These are phyloP conservation scores for Coelastrella sp. DNA, from an alignment of 139 green algal genomes.

Conservation along the genomic window DNA sequence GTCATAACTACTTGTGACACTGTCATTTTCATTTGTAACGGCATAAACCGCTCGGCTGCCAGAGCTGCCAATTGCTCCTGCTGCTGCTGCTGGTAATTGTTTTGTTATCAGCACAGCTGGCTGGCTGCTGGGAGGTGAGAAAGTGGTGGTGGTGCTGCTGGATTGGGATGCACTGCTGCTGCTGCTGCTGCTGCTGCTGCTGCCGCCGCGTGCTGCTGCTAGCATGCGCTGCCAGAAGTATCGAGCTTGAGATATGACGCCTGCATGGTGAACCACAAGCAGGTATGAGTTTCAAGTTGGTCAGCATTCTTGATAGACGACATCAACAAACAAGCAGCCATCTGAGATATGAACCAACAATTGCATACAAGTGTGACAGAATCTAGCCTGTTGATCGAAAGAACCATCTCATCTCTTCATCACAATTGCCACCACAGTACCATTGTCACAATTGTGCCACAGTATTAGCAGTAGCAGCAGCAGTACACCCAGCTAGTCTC, in stretches of 20 bases:
- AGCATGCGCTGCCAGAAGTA: neutral
- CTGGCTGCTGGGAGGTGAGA: constrained; percentile 6
- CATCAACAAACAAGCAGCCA: no score
- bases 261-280: neutral
- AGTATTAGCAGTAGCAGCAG: no score
- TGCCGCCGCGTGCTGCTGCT: neutral
- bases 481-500: no score
- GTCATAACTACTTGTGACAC: neutral
- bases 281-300: no score
- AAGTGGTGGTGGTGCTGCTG: constrained; percentile 33
- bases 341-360: no score
- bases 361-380: no score
- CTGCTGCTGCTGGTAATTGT: constrained; percentile 14
- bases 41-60: constrained; percentile 36
- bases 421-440: no score
- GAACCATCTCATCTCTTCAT: no score
- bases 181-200: constrained; percentile 24
- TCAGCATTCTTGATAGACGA: no score
- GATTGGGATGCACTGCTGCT: constrained; percentile 3
- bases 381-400: no score
- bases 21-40: constrained; percentile 9
- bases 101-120: constrained; percentile 42
- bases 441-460: no score
- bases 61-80: neutral
- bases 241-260: neutral